These are phyloP conservation scores for Herpetospermum pedunculosum DNA, from an alignment of 306 rosid genomes.

Conservation along the genomic window DNA sequence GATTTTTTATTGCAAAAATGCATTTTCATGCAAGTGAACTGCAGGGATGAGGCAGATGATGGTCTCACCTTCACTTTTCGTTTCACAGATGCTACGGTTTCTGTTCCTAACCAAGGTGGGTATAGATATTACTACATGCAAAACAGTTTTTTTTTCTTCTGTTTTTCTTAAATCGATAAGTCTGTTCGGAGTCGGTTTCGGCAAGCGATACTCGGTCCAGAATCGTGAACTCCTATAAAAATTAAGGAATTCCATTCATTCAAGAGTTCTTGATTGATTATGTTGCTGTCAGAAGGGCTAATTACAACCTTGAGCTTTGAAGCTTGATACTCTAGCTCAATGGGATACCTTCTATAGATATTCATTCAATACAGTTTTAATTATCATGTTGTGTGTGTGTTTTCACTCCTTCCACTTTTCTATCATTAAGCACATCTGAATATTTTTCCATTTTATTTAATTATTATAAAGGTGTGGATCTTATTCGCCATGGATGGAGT, in stretches of 20 bases:
- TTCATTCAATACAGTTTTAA: neutral
- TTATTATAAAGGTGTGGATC: slow-evolving; percentile 57
- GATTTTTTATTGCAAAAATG: neutral
- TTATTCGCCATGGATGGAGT: slow-evolving; percentile 96
- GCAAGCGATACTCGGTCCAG: neutral
- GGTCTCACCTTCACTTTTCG: slow-evolving; percentile 98
- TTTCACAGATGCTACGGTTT: slow-evolving; percentile 78
- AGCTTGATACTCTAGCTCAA: neutral
- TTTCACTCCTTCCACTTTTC: neutral
- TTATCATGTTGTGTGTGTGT: neutral
- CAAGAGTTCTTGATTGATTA: neutral
- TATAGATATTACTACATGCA: slow-evolving; percentile 4
- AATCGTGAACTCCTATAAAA: neutral
- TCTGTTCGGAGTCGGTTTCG: neutral
- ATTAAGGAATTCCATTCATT: neutral
- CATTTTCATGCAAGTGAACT: slow-evolving; percentile 16
- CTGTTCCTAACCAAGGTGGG: slow-evolving; percentile 86
- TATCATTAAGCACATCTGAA: neutral
- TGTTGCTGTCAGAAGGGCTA: neutral
- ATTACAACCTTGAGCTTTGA: neutral
- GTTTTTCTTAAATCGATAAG: neutral
- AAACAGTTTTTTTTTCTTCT: neutral
- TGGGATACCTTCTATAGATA: neutral
- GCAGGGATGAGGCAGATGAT: slow-evolving; percentile 80
- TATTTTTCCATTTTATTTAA: neutral